These are phyloP conservation scores for Aplosporella prunicola DNA, from an alignment of 2,329 filamentous ascomycete genomes.

Conservation along the genomic window DNA sequence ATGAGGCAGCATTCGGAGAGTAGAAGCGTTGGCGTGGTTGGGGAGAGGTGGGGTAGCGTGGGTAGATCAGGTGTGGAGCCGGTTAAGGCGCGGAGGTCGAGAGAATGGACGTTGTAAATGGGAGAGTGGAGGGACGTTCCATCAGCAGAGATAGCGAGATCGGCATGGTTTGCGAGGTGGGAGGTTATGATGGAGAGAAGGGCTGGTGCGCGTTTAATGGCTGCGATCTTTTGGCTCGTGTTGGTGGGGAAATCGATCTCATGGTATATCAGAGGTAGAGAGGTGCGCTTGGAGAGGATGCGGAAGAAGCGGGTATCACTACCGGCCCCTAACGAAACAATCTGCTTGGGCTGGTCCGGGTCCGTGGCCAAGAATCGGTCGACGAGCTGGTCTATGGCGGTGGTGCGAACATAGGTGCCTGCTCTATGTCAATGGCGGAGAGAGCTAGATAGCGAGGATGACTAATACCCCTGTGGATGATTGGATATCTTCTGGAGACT, in stretches of 20 bases:
- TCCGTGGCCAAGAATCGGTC: conserved; percentile 54
- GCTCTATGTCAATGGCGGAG: too few species aligned
- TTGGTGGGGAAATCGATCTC: conserved; percentile 83
- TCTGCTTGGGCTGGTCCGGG: conserved; percentile 50
- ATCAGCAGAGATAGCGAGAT: conserved; percentile 28
- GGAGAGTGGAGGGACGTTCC: conserved; percentile 38
- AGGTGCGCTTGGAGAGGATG: conserved; percentile 45
- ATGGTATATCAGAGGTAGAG: conserved; percentile 60
- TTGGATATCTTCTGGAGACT: conserved; percentile 61
- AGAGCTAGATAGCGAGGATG: too few species aligned
- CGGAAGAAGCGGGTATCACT: conserved; percentile 86
- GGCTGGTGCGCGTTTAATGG: conserved; percentile 25
- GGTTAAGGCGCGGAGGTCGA: conserved; percentile 59
- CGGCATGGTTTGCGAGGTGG: conserved; percentile 23
- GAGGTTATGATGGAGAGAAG: conserved; percentile 17
- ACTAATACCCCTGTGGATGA: conserved; percentile 78
- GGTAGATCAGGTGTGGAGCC: conserved; percentile 13
- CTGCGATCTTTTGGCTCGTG: conserved; percentile 53
- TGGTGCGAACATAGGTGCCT: conserved; percentile 91
- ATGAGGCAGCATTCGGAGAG: conserved; percentile 94
- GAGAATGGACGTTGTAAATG: conserved; percentile 44
- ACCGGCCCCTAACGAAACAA: conserved; percentile 85
- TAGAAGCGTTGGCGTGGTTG: conserved; percentile 64
- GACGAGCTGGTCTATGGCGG: conserved; percentile 71
- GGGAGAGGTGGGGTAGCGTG: conserved; percentile 38